Conservation (phyloP, 192 early-diverging fungal species). For the Mortierella alpina region DNA sequence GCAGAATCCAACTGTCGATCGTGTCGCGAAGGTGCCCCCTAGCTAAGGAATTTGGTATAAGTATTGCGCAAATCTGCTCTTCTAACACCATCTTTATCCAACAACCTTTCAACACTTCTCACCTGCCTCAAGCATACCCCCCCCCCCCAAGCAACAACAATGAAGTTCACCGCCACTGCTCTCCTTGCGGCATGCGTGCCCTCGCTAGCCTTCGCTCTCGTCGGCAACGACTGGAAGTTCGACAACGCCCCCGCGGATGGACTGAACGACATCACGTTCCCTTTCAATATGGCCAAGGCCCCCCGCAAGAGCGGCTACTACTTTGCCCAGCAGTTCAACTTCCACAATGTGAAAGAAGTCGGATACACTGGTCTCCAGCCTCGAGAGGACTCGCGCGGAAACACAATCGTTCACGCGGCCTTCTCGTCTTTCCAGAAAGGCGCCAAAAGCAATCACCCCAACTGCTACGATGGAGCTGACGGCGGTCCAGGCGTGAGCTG, state of each 20-base stretch:
- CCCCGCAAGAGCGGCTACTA: constrained; percentile 31
- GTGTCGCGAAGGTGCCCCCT: too few species aligned
- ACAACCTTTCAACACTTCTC: too few species aligned
- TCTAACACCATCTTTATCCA: too few species aligned
- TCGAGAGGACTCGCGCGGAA: constrained; percentile 11
- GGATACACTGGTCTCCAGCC: constrained; percentile 29
- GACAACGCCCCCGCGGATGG: constrained; percentile 1
- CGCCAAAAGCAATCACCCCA: constrained; percentile 10
- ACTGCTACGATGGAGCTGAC: constrained; percentile 12
- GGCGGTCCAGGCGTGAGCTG: constrained; percentile 21
- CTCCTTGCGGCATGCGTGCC: constrained; percentile 15
- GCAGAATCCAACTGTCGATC: too few species aligned
- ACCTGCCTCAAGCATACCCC: too few species aligned
- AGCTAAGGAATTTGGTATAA: too few species aligned
- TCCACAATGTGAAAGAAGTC: neutral
- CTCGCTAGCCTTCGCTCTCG: constrained; percentile 18
- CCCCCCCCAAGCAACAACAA: neutral
- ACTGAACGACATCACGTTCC: constrained; percentile 32
- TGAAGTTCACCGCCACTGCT: constrained; percentile 1
- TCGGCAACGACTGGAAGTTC: constrained; percentile 16
- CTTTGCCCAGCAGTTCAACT: constrained; percentile 32
- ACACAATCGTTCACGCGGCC: constrained; percentile 16
- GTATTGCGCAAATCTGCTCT: too few species aligned
- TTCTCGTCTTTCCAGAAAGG: constrained; percentile 23
- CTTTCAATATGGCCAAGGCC: constrained; percentile 32